Percentiles rank a stretch among this genome's conserved stretches.
phyloP scores from a whole-genome alignment of 129 eudicot genomes.

The Pittosporum tobira region DNA sequence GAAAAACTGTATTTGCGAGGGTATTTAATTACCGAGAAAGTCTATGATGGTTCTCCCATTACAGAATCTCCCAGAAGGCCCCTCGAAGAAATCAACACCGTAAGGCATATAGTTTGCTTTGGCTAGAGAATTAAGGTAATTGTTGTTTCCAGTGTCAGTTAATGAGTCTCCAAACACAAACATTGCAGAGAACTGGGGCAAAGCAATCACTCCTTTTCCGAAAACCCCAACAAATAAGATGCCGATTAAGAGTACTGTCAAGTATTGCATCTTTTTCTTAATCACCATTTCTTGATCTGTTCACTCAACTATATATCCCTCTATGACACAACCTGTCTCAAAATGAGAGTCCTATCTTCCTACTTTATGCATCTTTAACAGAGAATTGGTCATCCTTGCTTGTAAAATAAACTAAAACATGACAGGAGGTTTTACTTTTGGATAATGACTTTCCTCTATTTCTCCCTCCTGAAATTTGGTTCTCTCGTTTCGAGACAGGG shows the following conservation, averaged over 20 bases:
- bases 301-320: too few species aligned
- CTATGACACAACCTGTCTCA: too few species aligned
- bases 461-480: too few species aligned
- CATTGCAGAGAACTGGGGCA: constrained; percentile 33
- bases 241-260: background rate
- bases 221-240: background rate
- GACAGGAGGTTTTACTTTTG: too few species aligned
- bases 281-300: background rate
- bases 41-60: constrained; percentile 63
- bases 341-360: too few species aligned
- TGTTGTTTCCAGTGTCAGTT: constrained; percentile 61
- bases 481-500: too few species aligned
- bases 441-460: too few species aligned
- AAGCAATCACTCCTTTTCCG: background rate
- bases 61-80: constrained; percentile 67
- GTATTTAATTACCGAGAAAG: constrained; percentile 27
- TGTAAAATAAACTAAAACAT: too few species aligned
- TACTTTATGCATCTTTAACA: too few species aligned
- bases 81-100: constrained; percentile 50
- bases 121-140: constrained; percentile 48
- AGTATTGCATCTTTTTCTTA: background rate
- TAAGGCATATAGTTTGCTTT: constrained; percentile 64
- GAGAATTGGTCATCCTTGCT: too few species aligned
- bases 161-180: constrained; percentile 71
- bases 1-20: too few species aligned